These are phyloP conservation scores for Incumbomyces delicatus DNA, from an alignment of 2,329 filamentous ascomycete species.

Conservation along the genomic window DNA sequence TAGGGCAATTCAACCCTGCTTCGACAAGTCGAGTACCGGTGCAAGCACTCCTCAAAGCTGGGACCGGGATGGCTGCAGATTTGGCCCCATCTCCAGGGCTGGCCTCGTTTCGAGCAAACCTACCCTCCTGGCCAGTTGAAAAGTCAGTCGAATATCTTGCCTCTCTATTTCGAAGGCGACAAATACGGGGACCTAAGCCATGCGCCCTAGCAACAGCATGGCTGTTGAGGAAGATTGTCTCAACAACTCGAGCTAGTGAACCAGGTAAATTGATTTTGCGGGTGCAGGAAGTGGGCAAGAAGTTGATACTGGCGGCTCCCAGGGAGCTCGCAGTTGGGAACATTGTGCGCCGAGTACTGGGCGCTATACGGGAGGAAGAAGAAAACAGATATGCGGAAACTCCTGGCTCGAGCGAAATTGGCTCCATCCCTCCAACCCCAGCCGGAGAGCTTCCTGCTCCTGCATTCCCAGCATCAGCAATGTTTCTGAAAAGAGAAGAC, in stretches of 20 bases:
- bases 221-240: slow-evolving; percentile 77
- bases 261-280: slow-evolving; percentile 69
- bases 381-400: slow-evolving; percentile 52
- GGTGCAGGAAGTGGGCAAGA: slow-evolving; percentile 67
- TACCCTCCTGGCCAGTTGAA: slow-evolving; percentile 67
- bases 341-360: slow-evolving; percentile 80
- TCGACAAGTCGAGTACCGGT: not conserved
- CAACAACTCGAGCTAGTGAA: slow-evolving; percentile 67
- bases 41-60: not conserved
- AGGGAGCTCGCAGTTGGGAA: slow-evolving; percentile 89
- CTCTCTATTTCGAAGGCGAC: slow-evolving; percentile 79
- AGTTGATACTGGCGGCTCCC: slow-evolving; percentile 73
- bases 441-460: slow-evolving; percentile 9
- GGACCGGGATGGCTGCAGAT: not conserved
- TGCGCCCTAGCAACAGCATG: slow-evolving; percentile 88
- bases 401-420: slow-evolving; percentile 46
- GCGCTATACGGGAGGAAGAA: slow-evolving; percentile 83
- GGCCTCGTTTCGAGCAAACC: slow-evolving; percentile 65
- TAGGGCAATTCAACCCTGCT: too few species aligned
- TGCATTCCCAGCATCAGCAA: slow-evolving; percentile 8
- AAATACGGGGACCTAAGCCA: slow-evolving; percentile 77
- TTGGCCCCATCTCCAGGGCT: slow-evolving; percentile 59
- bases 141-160: slow-evolving; percentile 58
- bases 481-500: slow-evolving; percentile 4
- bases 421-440: slow-evolving; percentile 37